These are phyloP conservation scores for Pseudocercospora cruenta DNA, from an alignment of 2,329 filamentous ascomycete species.

Conservation along the genomic window DNA sequence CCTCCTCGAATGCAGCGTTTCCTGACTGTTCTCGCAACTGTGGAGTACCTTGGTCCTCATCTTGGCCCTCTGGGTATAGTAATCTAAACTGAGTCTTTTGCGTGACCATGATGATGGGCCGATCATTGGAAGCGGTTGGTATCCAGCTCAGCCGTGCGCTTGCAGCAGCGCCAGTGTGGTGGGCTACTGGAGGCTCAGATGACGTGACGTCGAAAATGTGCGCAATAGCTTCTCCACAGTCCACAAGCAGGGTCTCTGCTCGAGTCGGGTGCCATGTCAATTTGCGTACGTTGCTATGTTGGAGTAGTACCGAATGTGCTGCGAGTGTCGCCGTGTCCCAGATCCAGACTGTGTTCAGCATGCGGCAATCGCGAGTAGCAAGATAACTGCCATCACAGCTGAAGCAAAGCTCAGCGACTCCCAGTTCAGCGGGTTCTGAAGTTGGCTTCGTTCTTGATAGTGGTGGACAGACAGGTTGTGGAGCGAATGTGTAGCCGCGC, in stretches of 20 bases:
- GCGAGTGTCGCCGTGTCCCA: constrained; percentile 48
- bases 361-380: constrained; percentile 37
- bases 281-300: constrained; percentile 49
- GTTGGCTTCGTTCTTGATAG: constrained; percentile 29
- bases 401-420: constrained; percentile 35
- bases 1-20: constrained; percentile 35
- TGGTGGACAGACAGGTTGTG: constrained; percentile 36
- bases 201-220: constrained; percentile 41
- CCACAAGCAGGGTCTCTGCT: constrained; percentile 45
- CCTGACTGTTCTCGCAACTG: constrained; percentile 30
- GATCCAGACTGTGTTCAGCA: constrained; percentile 51
- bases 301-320: constrained; percentile 47
- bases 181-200: constrained; percentile 26
- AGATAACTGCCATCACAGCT: constrained; percentile 35
- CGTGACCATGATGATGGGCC: constrained; percentile 41
- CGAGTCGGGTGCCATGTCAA: constrained; percentile 49
- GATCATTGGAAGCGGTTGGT: constrained; percentile 24
- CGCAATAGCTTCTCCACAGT: constrained; percentile 43
- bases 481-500: constrained; percentile 32
- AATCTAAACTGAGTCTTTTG: constrained; percentile 45
- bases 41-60: constrained; percentile 12
- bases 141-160: constrained; percentile 29
- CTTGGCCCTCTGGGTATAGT: constrained; percentile 45
- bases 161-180: constrained; percentile 20
- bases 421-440: constrained; percentile 40